Base-by-base conservation (phyloP, 176 grass and related monocot genomes). In the Oryza meyeriana region DNA sequence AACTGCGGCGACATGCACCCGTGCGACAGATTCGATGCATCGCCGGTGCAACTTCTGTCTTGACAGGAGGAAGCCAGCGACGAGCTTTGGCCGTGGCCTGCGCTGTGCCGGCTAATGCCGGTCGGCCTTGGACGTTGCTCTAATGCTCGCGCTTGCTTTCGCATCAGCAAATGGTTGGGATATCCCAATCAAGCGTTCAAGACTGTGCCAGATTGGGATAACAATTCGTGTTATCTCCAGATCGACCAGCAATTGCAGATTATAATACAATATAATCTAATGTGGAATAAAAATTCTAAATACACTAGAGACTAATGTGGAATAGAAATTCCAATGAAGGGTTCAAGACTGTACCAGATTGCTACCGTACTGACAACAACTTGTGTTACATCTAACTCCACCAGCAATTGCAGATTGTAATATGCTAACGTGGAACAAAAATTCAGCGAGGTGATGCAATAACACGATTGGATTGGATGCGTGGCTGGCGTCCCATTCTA, bases 21-120 rank as follows among this genome's bases (percentile, higher is more conserved):
- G 18, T n/a, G 66, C 32, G 33, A 8, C 47, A 81, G 35, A 72
- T 61, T 31, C 79, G 52, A 8, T 10, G 79, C 34, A n/a, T 31
- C 35, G 67, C 79, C 50, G 50, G 79, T 16, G 68, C 79, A 72
- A 82, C 68, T 72, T n/a, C n/a, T n/a, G n/a, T n/a, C n/a, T n/a
- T 81, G 79, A 17, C 24, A 26, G 35, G 17, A 25, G 30, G 42
- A 39, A 42, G 35, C 10, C 12, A 42, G n/a, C 14, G 45, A 33
- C 6, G 0, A 29, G 45, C 5, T 32, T 25, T 17, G 35, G 10
- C 64, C 4, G 66, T 69, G 34, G 52, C 74, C n/a, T 41, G 74
- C 22, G 6, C 65, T 12, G 32, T 17, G 17, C 52, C 18, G 52
- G 52, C 22, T 57, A 10, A 22, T 24, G 52, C 52, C 20, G 52